Conservation (phyloP, 2,329 filamentous ascomycete species). For the Pseudopyrenochaeta lycopersici region DNA sequence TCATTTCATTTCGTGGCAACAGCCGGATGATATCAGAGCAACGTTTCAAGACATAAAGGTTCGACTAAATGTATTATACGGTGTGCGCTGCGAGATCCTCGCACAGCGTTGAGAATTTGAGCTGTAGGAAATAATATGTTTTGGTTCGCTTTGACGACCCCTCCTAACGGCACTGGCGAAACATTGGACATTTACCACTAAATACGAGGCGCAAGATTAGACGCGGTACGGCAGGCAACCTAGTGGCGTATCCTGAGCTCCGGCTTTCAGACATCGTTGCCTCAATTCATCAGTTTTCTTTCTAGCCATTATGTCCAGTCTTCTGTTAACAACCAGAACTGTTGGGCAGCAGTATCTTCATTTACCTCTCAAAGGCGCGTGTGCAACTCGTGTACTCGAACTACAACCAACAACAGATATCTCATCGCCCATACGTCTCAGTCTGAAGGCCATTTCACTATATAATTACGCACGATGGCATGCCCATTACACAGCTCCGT, state of each 20-base stretch:
- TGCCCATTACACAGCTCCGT: slow-evolving; percentile 8
- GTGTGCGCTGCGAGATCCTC: no score
- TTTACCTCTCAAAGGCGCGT: background rate
- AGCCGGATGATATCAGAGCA: no score
- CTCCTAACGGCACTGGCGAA: no score
- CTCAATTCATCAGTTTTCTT: background rate
- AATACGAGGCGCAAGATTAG: background rate
- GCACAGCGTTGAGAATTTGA: no score
- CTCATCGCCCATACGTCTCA: background rate
- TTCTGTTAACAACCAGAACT: background rate
- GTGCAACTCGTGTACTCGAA: background rate
- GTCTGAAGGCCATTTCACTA: background rate
- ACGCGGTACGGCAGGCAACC: no score
- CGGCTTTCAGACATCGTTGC: background rate
- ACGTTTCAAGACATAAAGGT: no score
- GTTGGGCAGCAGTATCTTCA: background rate
- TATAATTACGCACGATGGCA: slow-evolving; percentile 1
- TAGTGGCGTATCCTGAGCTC: background rate
- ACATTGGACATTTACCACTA: no score
- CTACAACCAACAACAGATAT: background rate
- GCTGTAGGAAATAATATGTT: no score
- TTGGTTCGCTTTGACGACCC: no score
- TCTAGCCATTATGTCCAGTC: background rate
- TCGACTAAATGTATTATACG: no score
- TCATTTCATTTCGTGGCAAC: no score